These are phyloP conservation scores for Leptographium galeiforme DNA, from an alignment of 2,329 filamentous ascomycete genomes.

Conservation along the genomic window DNA sequence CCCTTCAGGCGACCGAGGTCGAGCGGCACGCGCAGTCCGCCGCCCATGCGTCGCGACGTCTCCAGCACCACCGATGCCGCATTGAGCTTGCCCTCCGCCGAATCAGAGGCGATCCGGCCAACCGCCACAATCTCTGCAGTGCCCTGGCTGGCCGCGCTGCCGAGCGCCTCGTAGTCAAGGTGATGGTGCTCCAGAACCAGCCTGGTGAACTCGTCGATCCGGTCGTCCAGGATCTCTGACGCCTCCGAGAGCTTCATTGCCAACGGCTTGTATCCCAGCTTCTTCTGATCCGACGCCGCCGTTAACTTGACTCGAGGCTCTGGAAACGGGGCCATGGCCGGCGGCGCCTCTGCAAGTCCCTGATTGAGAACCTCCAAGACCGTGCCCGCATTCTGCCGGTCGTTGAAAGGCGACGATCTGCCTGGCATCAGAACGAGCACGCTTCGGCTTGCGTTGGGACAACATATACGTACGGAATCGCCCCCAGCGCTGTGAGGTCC, in stretches of 20 bases:
- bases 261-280: conserved; percentile 82
- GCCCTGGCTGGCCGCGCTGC: conserved; percentile 73
- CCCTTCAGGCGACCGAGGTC: conserved; percentile 54
- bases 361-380: conserved; percentile 72
- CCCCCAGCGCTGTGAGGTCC: conserved; percentile 24
- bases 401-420: conserved; percentile 54
- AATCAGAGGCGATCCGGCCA: conserved; percentile 81
- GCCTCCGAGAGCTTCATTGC: conserved; percentile 89
- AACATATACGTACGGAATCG: conserved; percentile 21
- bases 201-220: conserved; percentile 79
- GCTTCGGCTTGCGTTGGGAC: too few relatives aligned
- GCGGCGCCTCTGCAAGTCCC: conserved; percentile 52
- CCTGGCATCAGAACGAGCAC: conserved; percentile 1
- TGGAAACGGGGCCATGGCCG: conserved; percentile 56
- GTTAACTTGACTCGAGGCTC: conserved; percentile 74
- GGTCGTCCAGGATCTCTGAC: conserved; percentile 85
- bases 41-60: conserved; percentile 71
- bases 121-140: conserved; percentile 81
- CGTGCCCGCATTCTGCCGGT: conserved; percentile 68
- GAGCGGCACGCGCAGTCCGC: conserved; percentile 67
- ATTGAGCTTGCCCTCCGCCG: conserved; percentile 75
- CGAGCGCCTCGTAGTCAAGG: conserved; percentile 69
- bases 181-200: conserved; percentile 61
- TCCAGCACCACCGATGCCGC: conserved; percentile 76
- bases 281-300: conserved; percentile 78